Evolutionary conservation across 2,329 filamentous ascomycete species (phyloP).

Genomic region (Neophaeococcomyces aloes): DNA sequence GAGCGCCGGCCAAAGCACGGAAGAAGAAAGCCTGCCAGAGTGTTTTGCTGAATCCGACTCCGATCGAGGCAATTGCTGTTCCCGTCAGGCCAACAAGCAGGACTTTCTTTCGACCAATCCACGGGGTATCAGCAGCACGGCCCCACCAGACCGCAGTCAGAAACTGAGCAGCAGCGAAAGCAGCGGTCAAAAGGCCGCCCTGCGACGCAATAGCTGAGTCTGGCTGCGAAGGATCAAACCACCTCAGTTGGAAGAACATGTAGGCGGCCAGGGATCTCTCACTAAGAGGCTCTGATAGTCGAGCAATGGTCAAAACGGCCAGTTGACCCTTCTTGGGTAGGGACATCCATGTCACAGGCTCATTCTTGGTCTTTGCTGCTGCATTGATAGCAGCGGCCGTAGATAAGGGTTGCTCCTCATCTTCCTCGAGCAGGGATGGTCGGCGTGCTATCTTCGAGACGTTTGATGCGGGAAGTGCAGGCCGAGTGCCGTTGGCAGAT

Average conservation of each 20-base stretch:
- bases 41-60: slow-evolving; percentile 57
- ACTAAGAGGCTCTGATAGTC: slow-evolving; percentile 70
- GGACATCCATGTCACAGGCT: slow-evolving; percentile 56
- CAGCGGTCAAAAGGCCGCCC: slow-evolving; percentile 65
- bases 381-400: slow-evolving; percentile 10
- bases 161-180: slow-evolving; percentile 74
- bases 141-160: slow-evolving; percentile 77
- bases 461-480: slow-evolving; percentile 1
- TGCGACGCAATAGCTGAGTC: slow-evolving; percentile 61
- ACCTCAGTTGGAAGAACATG: slow-evolving; percentile 81
- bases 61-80: slow-evolving; percentile 54
- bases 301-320: slow-evolving; percentile 63
- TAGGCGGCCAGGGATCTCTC: slow-evolving; percentile 70
- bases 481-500: not conserved
- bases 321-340: slow-evolving; percentile 70
- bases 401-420: slow-evolving; percentile 16
- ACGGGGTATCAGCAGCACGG: slow-evolving; percentile 53
- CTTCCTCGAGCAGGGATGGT: slow-evolving; percentile 21
- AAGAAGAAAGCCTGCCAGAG: slow-evolving; percentile 56
- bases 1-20: slow-evolving; percentile 53
- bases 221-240: slow-evolving; percentile 52
- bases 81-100: slow-evolving; percentile 66
- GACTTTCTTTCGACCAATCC: slow-evolving; percentile 63
- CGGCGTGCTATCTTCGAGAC: slow-evolving; percentile 13
- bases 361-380: slow-evolving; percentile 23